These are phyloP conservation scores for Malassezia vespertilionis DNA, from an alignment of 1,284 basidiomycete species.

Conservation along the genomic window DNA sequence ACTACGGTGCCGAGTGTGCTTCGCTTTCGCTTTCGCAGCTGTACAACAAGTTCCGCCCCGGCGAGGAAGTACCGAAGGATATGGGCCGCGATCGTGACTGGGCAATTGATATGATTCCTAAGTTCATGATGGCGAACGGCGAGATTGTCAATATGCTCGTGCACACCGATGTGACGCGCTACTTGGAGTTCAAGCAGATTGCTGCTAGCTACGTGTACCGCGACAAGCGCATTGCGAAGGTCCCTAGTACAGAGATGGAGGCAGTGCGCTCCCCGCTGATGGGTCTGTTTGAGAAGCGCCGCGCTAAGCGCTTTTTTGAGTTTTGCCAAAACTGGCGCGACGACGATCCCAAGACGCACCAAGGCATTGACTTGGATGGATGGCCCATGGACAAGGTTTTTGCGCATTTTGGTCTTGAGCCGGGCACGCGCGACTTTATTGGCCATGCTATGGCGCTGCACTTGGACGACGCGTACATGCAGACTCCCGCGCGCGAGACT, in stretches of 20 bases:
- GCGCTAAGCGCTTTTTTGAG: slow-evolving; percentile 97
- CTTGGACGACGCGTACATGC: slow-evolving; percentile 91
- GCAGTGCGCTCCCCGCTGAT: slow-evolving; percentile 87
- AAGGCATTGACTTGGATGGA: slow-evolving; percentile 50
- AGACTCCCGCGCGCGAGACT: slow-evolving; percentile 74
- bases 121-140: slow-evolving; percentile 82
- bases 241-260: slow-evolving; percentile 94
- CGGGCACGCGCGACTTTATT: slow-evolving; percentile 97
- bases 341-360: slow-evolving; percentile 84
- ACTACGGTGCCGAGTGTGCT: slow-evolving; percentile 96
- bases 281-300: slow-evolving; percentile 95
- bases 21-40: slow-evolving; percentile 95
- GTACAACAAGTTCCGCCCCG: slow-evolving; percentile 79
- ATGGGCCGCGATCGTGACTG: slow-evolving; percentile 46
- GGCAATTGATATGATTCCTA: slow-evolving; percentile 46
- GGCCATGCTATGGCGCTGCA: slow-evolving; percentile 99
- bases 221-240: slow-evolving; percentile 93
- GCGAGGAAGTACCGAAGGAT: slow-evolving; percentile 52
- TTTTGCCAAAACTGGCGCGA: slow-evolving; percentile 93
- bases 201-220: slow-evolving; percentile 95
- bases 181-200: slow-evolving; percentile 99
- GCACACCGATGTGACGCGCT: slow-evolving; percentile 95
- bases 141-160: slow-evolving; percentile 97
- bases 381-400: slow-evolving; percentile 55
- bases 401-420: slow-evolving; percentile 90